These are phyloP conservation scores for Collybiopsis luxurians DNA, from an alignment of 768 basidiomycete genomes.

Conservation along the genomic window DNA sequence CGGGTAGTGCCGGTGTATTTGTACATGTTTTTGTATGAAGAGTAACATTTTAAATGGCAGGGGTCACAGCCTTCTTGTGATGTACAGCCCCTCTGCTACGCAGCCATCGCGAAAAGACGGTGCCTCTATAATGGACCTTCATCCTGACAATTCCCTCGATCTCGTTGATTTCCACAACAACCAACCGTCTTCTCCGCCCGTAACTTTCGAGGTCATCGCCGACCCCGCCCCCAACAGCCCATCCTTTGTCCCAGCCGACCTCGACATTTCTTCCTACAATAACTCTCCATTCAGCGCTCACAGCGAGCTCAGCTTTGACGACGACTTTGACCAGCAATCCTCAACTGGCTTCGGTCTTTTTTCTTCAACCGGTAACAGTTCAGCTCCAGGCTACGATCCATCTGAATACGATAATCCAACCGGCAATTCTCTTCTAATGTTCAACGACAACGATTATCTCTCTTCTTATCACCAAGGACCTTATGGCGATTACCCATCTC, in stretches of 20 bases:
- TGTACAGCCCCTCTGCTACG: conserved; percentile 1
- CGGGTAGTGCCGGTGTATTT: no score
- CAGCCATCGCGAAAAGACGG: background rate
- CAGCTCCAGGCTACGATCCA: conserved; percentile 57
- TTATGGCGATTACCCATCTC: conserved; percentile 33
- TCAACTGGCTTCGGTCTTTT: conserved; percentile 40
- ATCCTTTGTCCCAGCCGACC: conserved; percentile 45
- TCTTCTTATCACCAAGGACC: conserved; percentile 34
- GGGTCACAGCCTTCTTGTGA: conserved; percentile 6
- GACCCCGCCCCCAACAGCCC: conserved; percentile 46
- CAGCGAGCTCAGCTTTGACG: conserved; percentile 61
- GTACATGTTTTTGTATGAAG: no score
- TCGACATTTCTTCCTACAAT: conserved; percentile 45
- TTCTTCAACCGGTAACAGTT: conserved; percentile 29
- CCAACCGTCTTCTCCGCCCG: conserved; percentile 1
- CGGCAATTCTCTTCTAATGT: conserved; percentile 51
- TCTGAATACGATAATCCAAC: conserved; percentile 66
- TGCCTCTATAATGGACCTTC: conserved; percentile 7
- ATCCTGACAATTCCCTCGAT: background rate
- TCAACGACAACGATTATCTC: conserved; percentile 46
- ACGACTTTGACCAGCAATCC: conserved; percentile 39
- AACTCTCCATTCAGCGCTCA: conserved; percentile 67
- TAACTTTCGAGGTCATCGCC: conserved; percentile 6
- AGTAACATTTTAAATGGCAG: no score
- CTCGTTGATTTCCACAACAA: conserved; percentile 3